phyloP scores from a whole-genome alignment of 768 basidiomycete species.

The Auricularia sp. region DNA sequence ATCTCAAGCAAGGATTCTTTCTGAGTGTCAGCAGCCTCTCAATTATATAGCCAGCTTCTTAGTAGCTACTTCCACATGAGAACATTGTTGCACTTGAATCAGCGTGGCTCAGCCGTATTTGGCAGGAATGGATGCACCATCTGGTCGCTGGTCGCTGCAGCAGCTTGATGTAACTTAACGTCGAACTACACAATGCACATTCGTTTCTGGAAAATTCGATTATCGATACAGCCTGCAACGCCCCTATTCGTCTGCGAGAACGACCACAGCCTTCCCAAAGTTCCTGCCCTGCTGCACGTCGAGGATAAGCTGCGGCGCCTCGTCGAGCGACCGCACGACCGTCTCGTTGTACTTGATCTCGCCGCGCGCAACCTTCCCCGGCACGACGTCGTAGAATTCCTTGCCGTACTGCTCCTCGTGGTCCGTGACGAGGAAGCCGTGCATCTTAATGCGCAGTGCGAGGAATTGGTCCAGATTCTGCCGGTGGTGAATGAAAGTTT shows the following conservation, averaged over 20 bases:
- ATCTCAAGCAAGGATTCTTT: no score
- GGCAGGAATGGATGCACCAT: no score
- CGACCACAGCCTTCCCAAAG: conserved; percentile 18
- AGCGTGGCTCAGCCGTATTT: no score
- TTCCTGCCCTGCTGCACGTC: conserved; percentile 28
- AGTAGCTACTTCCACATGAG: no score
- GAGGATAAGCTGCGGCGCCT: conserved; percentile 28
- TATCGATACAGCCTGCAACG: no score
- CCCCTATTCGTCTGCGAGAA: not conserved
- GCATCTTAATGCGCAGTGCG: conserved; percentile 32
- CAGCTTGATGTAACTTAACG: no score
- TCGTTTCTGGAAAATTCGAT: no score
- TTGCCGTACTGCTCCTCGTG: conserved; percentile 27
- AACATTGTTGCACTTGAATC: no score
- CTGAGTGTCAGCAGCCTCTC: no score
- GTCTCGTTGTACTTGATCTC: conserved; percentile 41
- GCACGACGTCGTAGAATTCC: conserved; percentile 35
- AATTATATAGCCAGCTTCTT: no score
- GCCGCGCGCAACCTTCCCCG: conserved; percentile 33
- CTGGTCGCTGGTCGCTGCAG: no score
- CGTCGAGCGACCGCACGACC: conserved; percentile 34
- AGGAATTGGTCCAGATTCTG: conserved; percentile 33
- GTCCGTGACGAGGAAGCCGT: conserved; percentile 36
- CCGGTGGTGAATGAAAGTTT: not conserved
- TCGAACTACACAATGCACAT: no score